Evolutionary conservation across 208 protist species (phyloP).

Genomic region (Novymonas esmeraldas): DNA sequence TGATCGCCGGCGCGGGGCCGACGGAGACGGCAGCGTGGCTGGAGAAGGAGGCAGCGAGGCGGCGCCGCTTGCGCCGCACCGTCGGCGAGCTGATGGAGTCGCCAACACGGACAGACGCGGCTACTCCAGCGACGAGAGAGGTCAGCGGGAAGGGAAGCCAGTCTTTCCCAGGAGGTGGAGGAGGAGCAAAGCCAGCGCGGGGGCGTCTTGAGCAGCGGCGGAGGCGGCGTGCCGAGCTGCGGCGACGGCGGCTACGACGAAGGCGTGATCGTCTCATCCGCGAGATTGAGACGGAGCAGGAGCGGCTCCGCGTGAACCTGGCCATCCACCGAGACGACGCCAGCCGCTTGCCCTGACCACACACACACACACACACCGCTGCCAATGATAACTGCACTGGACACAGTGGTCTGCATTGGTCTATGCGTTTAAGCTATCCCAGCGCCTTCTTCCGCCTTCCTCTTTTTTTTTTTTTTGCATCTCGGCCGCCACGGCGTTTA

Average conservation of each 20-base stretch:
- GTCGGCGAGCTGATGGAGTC: constrained; percentile 40
- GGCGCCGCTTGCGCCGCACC: constrained; percentile 52
- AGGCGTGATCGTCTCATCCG: constrained; percentile 56
- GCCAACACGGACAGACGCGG: background rate
- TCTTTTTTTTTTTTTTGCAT: no score
- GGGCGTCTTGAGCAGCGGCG: no score
- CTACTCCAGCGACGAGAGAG: background rate
- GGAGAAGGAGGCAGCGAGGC: constrained; percentile 53
- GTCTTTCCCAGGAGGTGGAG: no score
- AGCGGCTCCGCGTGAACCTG: constrained; percentile 68
- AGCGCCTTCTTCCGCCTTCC: no score
- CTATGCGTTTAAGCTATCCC: no score
- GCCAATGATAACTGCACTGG: no score
- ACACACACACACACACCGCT: no score
- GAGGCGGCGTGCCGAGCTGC: constrained; percentile 11
- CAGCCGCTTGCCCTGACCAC: constrained; percentile 18
- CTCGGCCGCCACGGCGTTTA: no score
- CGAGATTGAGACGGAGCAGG: constrained; percentile 79
- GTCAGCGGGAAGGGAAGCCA: background rate
- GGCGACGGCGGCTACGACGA: constrained; percentile 26
- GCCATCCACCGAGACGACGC: constrained; percentile 56
- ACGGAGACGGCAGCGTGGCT: constrained; percentile 68
- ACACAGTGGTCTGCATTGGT: no score
- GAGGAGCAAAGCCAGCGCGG: background rate
- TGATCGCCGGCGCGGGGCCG: constrained; percentile 74